Evolutionary conservation across 257 asterid species (phyloP).

Genomic region (Solanum ahanhuiri): DNA sequence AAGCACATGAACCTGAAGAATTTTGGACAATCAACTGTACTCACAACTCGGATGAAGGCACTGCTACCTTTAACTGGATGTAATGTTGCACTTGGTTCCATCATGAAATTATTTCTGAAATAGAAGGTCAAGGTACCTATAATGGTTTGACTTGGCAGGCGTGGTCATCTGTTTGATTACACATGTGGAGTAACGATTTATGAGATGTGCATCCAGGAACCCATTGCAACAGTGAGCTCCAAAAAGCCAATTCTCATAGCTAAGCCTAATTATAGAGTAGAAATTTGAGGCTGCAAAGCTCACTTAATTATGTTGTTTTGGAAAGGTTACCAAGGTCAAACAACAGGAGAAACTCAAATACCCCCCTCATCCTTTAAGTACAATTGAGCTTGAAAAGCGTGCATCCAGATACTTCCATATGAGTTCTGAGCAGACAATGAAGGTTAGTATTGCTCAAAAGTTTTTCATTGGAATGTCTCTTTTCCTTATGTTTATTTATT

Average conservation of each 20-base stretch:
- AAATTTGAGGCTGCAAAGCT: slow-evolving; percentile 6
- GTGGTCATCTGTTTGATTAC: slow-evolving; percentile 92
- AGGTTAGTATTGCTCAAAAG: slow-evolving; percentile 37
- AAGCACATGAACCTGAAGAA: slow-evolving; percentile 93
- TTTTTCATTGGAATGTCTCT: neutral
- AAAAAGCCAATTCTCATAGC: neutral
- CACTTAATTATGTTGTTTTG: slow-evolving; percentile 2
- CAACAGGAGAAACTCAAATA: slow-evolving; percentile 73
- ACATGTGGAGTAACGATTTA: slow-evolving; percentile 73
- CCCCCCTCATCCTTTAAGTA: slow-evolving; percentile 92
- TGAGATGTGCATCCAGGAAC: slow-evolving; percentile 86
- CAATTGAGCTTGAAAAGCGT: slow-evolving; percentile 98
- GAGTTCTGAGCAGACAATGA: slow-evolving; percentile 97
- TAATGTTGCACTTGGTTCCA: slow-evolving; percentile 28
- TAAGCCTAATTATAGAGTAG: slow-evolving; percentile 1
- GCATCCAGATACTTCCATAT: slow-evolving; percentile 91
- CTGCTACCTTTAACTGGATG: slow-evolving; percentile 82
- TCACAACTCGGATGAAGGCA: slow-evolving; percentile 81
- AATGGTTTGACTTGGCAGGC: slow-evolving; percentile 47
- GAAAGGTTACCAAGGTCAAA: slow-evolving; percentile 67
- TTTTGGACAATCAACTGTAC: slow-evolving; percentile 93
- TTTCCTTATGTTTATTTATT: neutral
- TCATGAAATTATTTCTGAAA: neutral
- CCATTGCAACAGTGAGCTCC: slow-evolving; percentile 79
- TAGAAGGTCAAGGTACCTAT: neutral